These are phyloP conservation scores for Aegilops speltoides DNA, from an alignment of 176 grass and related monocot genomes.

Conservation along the genomic window DNA sequence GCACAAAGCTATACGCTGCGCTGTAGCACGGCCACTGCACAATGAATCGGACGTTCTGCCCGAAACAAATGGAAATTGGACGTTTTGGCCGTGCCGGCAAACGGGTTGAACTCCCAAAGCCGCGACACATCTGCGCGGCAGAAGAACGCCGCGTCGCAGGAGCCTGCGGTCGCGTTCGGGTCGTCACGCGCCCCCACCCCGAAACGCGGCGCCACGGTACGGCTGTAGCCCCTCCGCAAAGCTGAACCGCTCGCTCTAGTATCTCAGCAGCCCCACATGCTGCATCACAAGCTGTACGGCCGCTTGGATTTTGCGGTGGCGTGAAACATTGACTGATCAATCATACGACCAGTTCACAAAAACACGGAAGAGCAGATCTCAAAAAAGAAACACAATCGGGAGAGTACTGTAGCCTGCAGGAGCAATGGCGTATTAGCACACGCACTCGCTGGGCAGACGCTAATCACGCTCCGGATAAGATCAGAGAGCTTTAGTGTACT, in stretches of 20 bases:
- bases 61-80: no score
- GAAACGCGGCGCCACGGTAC: conserved; percentile 38
- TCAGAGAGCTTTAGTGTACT: not conserved
- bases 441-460: conserved; percentile 19
- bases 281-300: not conserved
- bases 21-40: not conserved
- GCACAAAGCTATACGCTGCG: no score
- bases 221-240: conserved; percentile 12
- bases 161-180: conserved; percentile 5
- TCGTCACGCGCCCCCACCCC: not conserved
- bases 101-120: not conserved
- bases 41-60: no score
- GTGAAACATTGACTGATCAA: not conserved
- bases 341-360: not conserved
- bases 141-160: not conserved
- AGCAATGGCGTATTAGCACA: not conserved
- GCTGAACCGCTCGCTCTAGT: conserved; percentile 31
- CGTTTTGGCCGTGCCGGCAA: no score
- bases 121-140: conserved; percentile 26
- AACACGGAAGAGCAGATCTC: not conserved
- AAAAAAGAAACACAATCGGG: not conserved
- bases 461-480: conserved; percentile 40
- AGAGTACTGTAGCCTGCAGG: not conserved
- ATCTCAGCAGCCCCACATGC: not conserved
- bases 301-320: conserved; percentile 12